Evolutionary conservation across 2,329 filamentous ascomycete genomes (phyloP), one percentile per base, ranked within the genome.

Genomic region (Alternaria gansuensis): DNA sequence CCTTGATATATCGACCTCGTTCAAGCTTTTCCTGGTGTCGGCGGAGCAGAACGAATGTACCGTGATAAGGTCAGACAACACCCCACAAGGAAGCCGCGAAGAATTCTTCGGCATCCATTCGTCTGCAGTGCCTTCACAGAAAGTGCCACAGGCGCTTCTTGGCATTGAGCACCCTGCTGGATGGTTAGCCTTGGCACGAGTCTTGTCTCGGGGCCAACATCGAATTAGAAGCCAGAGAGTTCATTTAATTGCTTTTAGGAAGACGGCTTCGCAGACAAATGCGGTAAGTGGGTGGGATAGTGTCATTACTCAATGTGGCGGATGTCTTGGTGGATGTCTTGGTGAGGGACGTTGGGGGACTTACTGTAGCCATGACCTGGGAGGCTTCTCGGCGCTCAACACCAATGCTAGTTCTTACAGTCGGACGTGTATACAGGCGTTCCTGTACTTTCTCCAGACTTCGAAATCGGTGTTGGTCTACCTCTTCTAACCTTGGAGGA

Each of bases 161-260:
- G 63, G 63, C 59, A 51, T 49, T 69, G 72, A 73, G 70, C 54
- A 75, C 73, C 71, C 40, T 75, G 73, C 69, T 74, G 73, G 62
- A 59, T 65, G 45, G 41, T 51, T 36, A 49, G 45, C 41, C 63
- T 67, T 65, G 63, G 63, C 63, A 51, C 8, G 21, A 45, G 45
- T 59, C 62, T 63, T 48, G 63, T 65, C 45, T 56, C 50, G 14
- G 29, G 17, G 31, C 41, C 9, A 51, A 50, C 46, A 54, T 60
- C 63, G 40, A 64, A 68, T 62, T 53, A 60, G 54, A 45, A 34
- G 31, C 44, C 4, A 48, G 13, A 34, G 17, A n/a, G 9, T 29
- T 21, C 41, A n/a, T 13, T 14, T 26, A 13, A 37, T 45, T 50
- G 29, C 54, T 51, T 49, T 48, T 57, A 17, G 21, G 23, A 23